These are phyloP conservation scores for Bipolaris oryzae DNA, from an alignment of 2,329 filamentous ascomycete genomes.

Conservation along the genomic window DNA sequence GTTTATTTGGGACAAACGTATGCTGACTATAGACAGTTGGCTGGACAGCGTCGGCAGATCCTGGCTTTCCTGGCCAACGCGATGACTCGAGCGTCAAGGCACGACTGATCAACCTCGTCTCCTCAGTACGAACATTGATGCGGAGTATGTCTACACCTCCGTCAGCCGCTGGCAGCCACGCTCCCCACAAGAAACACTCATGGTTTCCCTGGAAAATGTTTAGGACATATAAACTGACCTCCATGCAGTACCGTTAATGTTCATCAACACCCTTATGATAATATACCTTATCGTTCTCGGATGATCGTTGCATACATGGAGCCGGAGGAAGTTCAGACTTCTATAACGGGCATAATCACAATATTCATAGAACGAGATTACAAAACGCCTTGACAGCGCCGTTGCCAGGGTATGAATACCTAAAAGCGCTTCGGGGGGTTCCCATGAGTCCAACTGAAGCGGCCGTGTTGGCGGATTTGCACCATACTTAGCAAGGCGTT, in stretches of 20 bases:
- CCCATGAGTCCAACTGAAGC: background rate
- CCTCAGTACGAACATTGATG: conserved; percentile 89
- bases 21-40: conserved; percentile 66
- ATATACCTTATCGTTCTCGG: conserved; percentile 47
- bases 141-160: conserved; percentile 68
- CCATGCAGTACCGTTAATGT: conserved; percentile 46
- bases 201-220: background rate
- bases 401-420: background rate
- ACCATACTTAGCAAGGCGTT: background rate
- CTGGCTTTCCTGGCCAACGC: conserved; percentile 73
- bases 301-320: conserved; percentile 27
- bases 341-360: conserved; percentile 9
- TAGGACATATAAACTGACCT: conserved; percentile 15
- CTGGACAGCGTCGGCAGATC: conserved; percentile 73
- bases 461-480: background rate
- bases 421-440: background rate
- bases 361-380: background rate
- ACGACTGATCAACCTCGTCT: conserved; percentile 87
- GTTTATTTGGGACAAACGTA: background rate
- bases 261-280: conserved; percentile 49
- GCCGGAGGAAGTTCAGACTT: conserved; percentile 7
- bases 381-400: background rate
- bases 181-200: background rate
- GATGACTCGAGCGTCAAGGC: conserved; percentile 81
- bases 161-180: background rate